Conservation (phyloP, 202 grass and related monocot genomes). For the Bolboschoenoplectus hybrid region DNA sequence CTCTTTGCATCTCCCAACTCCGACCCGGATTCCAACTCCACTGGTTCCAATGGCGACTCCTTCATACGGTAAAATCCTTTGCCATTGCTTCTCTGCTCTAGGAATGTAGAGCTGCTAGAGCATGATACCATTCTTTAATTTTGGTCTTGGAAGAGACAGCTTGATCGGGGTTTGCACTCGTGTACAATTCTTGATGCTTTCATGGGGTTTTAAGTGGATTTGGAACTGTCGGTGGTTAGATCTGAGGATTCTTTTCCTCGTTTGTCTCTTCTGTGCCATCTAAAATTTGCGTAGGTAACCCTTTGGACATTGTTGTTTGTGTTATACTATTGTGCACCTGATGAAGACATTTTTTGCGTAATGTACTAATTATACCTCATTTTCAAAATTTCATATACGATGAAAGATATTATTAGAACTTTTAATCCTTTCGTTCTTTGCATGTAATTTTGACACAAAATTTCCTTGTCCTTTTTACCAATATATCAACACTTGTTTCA, state of each 20-base stretch:
- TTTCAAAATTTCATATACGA: not conserved
- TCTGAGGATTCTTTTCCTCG: not conserved
- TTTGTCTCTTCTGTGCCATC: not conserved
- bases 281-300: not conserved
- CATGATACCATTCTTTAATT: conserved; percentile 24
- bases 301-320: not conserved
- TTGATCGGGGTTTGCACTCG: not conserved
- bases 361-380: not conserved
- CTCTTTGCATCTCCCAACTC: conserved; percentile 64
- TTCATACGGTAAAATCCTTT: conserved; percentile 75
- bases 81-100: not conserved
- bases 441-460: not conserved
- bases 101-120: not conserved
- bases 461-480: not conserved
- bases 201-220: not conserved
- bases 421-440: not conserved
- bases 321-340: not conserved
- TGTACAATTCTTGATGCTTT: conserved; percentile 2
- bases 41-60: conserved; percentile 47
- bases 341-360: conserved; percentile 4
- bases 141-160: not conserved
- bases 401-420: not conserved
- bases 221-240: conserved; percentile 29
- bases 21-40: conserved; percentile 50
- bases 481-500: not conserved